phyloP scores from a whole-genome alignment of 208 protist species.

The Trypanosoma boissoni region DNA sequence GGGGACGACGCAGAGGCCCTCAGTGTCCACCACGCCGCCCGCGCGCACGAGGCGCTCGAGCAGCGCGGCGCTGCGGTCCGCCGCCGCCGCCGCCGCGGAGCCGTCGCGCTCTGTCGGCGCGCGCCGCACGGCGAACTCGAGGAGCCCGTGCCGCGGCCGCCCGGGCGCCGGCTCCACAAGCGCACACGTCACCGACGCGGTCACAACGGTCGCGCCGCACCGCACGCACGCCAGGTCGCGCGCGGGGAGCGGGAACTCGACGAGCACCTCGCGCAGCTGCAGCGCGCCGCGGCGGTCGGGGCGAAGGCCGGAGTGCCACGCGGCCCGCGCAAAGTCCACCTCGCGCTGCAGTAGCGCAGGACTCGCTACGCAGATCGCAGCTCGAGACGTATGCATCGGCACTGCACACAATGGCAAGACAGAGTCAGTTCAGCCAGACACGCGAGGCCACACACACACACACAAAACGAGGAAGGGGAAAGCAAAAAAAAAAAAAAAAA shows the following conservation, averaged over 20 bases:
- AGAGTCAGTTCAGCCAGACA: no score
- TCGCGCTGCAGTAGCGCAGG: slow-evolving; percentile 57
- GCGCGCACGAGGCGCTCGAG: slow-evolving; percentile 84
- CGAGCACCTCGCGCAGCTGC: slow-evolving; percentile 64
- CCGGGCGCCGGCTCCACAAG: slow-evolving; percentile 93
- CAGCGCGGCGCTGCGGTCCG: slow-evolving; percentile 64
- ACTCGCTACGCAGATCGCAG: slow-evolving; percentile 19
- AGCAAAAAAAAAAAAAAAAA: no score
- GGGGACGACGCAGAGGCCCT: slow-evolving; percentile 94
- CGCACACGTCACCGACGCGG: slow-evolving; percentile 75
- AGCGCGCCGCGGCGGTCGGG: slow-evolving; percentile 65
- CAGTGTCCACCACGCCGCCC: slow-evolving; percentile 93
- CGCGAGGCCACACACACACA: no score
- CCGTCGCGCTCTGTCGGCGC: slow-evolving; percentile 77
- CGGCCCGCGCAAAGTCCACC: slow-evolving; percentile 51
- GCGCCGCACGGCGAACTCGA: slow-evolving; percentile 88
- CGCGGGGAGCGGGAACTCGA: slow-evolving; percentile 72
- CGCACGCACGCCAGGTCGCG: slow-evolving; percentile 78
- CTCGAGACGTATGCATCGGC: no score
- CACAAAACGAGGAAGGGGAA: no score
- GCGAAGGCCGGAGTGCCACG: slow-evolving; percentile 70
- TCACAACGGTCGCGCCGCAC: slow-evolving; percentile 87
- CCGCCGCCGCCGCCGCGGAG: slow-evolving; percentile 9
- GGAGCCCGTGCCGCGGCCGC: slow-evolving; percentile 94
- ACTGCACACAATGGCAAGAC: no score